Percentiles rank a stretch among this genome's conserved stretches.
Conservation (phyloP, 371 early-diverging fungal species). For the Apophysomyces variabilis region DNA sequence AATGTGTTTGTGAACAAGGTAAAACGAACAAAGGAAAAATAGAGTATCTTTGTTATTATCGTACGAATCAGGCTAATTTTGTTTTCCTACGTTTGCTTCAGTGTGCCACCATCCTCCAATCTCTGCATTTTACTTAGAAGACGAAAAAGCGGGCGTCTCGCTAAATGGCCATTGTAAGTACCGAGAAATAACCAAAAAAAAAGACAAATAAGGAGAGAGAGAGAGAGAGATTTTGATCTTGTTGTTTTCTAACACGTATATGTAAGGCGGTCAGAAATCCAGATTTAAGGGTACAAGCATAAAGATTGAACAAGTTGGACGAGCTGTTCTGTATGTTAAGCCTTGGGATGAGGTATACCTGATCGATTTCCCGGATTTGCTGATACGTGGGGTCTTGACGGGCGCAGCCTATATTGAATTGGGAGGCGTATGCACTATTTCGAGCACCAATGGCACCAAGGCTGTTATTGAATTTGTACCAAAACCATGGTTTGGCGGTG, state of each 20-base stretch:
- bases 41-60: not conserved
- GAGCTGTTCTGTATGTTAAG: conserved; percentile 51
- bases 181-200: not conserved
- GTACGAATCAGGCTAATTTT: not conserved
- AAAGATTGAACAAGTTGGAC: conserved; percentile 66
- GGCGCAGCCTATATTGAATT: conserved; percentile 71
- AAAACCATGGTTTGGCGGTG: conserved; percentile 52
- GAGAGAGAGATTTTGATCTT: no score
- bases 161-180: conserved; percentile 62
- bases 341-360: conserved; percentile 58
- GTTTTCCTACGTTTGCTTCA: conserved; percentile 12
- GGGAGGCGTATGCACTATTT: conserved; percentile 59
- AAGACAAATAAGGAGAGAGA: no score
- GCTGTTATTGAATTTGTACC: conserved; percentile 66
- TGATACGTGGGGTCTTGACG: conserved; percentile 65
- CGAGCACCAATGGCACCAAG: conserved; percentile 55
- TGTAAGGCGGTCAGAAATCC: conserved; percentile 61
- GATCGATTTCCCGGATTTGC: conserved; percentile 64
- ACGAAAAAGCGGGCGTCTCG: conserved; percentile 58
- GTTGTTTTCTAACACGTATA: no score
- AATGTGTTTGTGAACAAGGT: conserved; percentile 61
- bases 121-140: conserved; percentile 68
- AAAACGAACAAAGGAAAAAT: not conserved
- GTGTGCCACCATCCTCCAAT: conserved; percentile 95
- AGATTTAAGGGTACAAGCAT: conserved; percentile 72